Percentiles rank a stretch among this genome's conserved stretches.
Evolutionary conservation across 768 basidiomycete species (phyloP).

Genomic region (Pleurotus pulmonarius): DNA sequence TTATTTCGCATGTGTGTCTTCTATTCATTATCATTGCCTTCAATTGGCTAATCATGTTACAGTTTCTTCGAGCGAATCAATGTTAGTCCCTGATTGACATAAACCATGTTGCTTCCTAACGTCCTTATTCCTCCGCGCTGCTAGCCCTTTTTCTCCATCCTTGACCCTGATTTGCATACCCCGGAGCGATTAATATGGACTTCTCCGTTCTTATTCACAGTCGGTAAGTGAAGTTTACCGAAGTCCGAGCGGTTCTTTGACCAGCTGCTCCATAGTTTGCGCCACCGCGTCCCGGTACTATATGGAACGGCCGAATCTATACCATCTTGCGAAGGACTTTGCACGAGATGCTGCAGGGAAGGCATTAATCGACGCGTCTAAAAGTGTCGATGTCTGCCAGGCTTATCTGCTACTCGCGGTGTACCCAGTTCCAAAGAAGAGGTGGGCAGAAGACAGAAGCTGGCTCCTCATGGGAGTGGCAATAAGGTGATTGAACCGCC

Average conservation of each 20-base stretch:
- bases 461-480: slow-evolving; percentile 74
- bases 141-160: slow-evolving; percentile 54
- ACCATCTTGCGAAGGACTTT: slow-evolving; percentile 55
- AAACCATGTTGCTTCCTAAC: slow-evolving; percentile 19
- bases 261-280: slow-evolving; percentile 42
- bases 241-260: not conserved
- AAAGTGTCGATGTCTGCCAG: slow-evolving; percentile 75
- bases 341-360: slow-evolving; percentile 59
- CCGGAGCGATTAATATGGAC: slow-evolving; percentile 49
- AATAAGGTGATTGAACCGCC: slow-evolving; percentile 39
- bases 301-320: slow-evolving; percentile 48
- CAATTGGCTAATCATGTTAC: not conserved
- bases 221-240: slow-evolving; percentile 37
- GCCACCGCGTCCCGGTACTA: slow-evolving; percentile 69
- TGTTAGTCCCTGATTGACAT: slow-evolving; percentile 24
- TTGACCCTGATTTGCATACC: slow-evolving; percentile 55
- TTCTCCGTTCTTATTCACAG: slow-evolving; percentile 58
- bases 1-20: slow-evolving; percentile 49
- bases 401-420: slow-evolving; percentile 59
- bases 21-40: not conserved
- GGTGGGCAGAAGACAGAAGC: slow-evolving; percentile 68
- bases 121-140: not conserved
- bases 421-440: slow-evolving; percentile 58
- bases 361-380: slow-evolving; percentile 55
- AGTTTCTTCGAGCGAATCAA: slow-evolving; percentile 56